Evolutionary conservation across 768 basidiomycete genomes (phyloP).

Genomic region (Mycena indigotica): DNA sequence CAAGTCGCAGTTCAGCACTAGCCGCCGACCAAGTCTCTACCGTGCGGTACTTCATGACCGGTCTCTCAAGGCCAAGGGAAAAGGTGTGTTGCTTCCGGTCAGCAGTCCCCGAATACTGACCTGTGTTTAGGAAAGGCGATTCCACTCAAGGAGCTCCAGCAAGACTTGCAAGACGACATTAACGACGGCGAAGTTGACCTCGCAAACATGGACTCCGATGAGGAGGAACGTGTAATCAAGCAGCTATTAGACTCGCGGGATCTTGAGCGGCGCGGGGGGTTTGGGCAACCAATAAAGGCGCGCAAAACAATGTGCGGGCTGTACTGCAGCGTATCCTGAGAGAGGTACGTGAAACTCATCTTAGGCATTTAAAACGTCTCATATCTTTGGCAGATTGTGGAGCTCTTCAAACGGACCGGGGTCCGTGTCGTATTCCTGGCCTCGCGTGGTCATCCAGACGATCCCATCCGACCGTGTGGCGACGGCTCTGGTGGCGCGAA

Average conservation of each 20-base stretch:
- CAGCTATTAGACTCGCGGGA: not conserved
- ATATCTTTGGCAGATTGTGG: not conserved
- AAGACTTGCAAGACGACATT: not conserved
- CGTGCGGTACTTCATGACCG: not conserved
- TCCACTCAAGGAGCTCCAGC: not conserved
- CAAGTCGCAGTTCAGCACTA: not conserved
- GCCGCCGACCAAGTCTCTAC: not conserved
- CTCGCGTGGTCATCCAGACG: not conserved
- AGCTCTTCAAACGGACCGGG: not conserved
- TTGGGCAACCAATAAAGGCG: not conserved
- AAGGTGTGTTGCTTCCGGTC: not conserved
- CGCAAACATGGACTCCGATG: not conserved
- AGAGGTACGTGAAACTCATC: not conserved
- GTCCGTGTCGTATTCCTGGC: not conserved
- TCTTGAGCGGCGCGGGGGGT: no score
- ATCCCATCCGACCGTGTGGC: not conserved
- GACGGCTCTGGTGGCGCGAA: not conserved
- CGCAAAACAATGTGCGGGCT: not conserved
- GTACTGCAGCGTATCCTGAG: not conserved
- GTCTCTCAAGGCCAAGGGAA: not conserved
- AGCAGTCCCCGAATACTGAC: not conserved
- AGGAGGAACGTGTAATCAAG: not conserved
- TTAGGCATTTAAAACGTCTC: not conserved
- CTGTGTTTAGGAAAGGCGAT: not conserved
- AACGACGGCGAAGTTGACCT: not conserved